Evolutionary conservation across 1,284 basidiomycete genomes (phyloP).

Genomic region (Uromyces viciae-fabae): DNA sequence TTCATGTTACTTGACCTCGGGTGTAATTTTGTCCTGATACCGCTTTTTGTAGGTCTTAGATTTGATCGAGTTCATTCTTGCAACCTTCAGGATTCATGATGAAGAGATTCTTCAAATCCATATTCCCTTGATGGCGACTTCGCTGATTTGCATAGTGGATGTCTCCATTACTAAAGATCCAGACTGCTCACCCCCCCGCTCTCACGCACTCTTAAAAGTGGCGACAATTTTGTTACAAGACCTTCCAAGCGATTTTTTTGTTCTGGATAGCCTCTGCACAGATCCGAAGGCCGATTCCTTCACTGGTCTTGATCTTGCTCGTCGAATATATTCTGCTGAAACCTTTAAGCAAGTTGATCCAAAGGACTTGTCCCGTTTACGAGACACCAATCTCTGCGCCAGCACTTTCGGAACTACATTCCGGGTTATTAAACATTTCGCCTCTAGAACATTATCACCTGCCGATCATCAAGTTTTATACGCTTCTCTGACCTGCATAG

Average conservation of each 20-base stretch:
- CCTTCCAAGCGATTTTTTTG: constrained; percentile 7
- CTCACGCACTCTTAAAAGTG: constrained; percentile 19
- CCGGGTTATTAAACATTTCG: constrained; percentile 11
- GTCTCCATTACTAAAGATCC: constrained; percentile 55
- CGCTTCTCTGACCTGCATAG: constrained; percentile 24
- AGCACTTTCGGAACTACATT: constrained; percentile 22
- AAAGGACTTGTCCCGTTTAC: constrained; percentile 2
- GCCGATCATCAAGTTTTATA: constrained; percentile 2
- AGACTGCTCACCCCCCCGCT: constrained; percentile 49
- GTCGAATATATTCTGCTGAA: constrained; percentile 23
- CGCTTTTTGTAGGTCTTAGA: constrained; percentile 55
- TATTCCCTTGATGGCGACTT: constrained; percentile 70
- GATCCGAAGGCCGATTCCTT: background rate
- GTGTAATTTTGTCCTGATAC: constrained; percentile 55
- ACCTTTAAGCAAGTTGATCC: constrained; percentile 29
- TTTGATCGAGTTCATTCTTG: constrained; percentile 64
- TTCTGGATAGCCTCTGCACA: background rate
- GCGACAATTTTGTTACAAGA: constrained; percentile 30
- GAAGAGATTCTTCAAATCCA: constrained; percentile 76
- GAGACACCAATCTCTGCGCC: constrained; percentile 17
- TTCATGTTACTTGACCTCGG: constrained; percentile 46
- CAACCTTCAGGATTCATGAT: constrained; percentile 69
- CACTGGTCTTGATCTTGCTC: constrained; percentile 31
- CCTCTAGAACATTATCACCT: background rate
- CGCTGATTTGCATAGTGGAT: constrained; percentile 64